Conservation (phyloP, 768 basidiomycete genomes). For the Suillus placidus region DNA sequence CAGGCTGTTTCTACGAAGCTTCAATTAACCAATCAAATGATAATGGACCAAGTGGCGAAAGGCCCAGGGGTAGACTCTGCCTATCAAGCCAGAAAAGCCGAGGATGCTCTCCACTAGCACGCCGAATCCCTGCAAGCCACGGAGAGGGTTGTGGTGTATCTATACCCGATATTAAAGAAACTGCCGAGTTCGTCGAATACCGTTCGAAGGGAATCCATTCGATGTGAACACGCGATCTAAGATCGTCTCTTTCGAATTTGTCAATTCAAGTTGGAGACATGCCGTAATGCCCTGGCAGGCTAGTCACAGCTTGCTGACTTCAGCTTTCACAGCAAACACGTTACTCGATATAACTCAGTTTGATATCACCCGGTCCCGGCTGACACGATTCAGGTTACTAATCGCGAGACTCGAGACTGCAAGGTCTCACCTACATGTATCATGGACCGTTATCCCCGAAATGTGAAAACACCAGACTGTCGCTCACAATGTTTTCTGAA, state of each 20-base stretch:
- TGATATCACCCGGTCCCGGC: background rate
- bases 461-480: background rate
- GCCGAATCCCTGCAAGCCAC: conserved; percentile 2
- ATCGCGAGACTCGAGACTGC: background rate
- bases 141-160: conserved; percentile 3
- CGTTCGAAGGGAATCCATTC: background rate
- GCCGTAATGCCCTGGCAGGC: background rate
- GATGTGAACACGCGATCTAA: conserved; percentile 2
- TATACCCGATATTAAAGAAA: conserved; percentile 7
- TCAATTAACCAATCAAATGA: conserved; percentile 13
- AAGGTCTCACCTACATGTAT: background rate
- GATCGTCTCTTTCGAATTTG: background rate
- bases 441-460: background rate
- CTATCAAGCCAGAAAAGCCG: conserved; percentile 3
- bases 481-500: background rate
- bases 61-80: background rate
- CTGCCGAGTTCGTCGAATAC: conserved; percentile 1
- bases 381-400: background rate
- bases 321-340: background rate
- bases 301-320: background rate
- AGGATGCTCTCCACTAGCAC: background rate
- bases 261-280: background rate
- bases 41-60: background rate
- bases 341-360: conserved; percentile 1
- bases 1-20: conserved; percentile 8